Percentiles rank a stretch among this genome's conserved stretches.
phyloP scores from a whole-genome alignment of 2,329 filamentous ascomycete genomes.

The Ceratocystis lukuohia region DNA sequence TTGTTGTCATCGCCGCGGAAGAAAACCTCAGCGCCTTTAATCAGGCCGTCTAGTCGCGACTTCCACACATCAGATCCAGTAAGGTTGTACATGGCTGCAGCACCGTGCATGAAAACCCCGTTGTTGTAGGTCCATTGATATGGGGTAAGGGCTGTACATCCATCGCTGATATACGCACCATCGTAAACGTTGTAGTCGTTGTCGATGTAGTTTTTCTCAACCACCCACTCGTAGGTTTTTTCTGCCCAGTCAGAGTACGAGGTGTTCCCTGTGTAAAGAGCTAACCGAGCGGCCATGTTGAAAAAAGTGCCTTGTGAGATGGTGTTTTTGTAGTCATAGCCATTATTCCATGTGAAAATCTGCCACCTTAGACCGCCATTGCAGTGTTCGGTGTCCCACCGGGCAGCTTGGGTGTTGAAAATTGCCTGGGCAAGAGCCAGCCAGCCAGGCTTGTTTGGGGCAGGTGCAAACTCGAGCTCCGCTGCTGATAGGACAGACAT shows the following conservation, averaged over 20 bases:
- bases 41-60: slow-evolving; percentile 41
- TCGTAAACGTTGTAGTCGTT: slow-evolving; percentile 48
- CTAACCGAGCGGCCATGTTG: slow-evolving; percentile 52
- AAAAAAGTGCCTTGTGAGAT: slow-evolving; percentile 52
- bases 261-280: slow-evolving; percentile 61
- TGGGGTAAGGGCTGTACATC: slow-evolving; percentile 44
- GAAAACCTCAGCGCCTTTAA: slow-evolving; percentile 41
- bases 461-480: slow-evolving; percentile 53
- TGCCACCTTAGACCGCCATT: slow-evolving; percentile 73
- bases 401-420: slow-evolving; percentile 62
- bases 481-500: slow-evolving; percentile 57
- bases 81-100: slow-evolving; percentile 57
- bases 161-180: slow-evolving; percentile 42
- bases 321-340: slow-evolving; percentile 64
- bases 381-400: slow-evolving; percentile 59
- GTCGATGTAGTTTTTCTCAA: slow-evolving; percentile 43
- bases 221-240: slow-evolving; percentile 58
- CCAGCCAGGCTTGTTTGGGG: slow-evolving; percentile 46
- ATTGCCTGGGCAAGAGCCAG: slow-evolving; percentile 62
- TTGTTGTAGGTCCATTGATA: slow-evolving; percentile 60
- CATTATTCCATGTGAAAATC: slow-evolving; percentile 69
- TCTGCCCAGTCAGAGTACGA: slow-evolving; percentile 70
- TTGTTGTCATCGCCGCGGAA: slow-evolving; percentile 39
- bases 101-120: slow-evolving; percentile 51
- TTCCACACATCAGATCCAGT: slow-evolving; percentile 41